Base-by-base conservation (phyloP, 2,329 filamentous ascomycete genomes). In the Leptographium wingfieldii region DNA sequence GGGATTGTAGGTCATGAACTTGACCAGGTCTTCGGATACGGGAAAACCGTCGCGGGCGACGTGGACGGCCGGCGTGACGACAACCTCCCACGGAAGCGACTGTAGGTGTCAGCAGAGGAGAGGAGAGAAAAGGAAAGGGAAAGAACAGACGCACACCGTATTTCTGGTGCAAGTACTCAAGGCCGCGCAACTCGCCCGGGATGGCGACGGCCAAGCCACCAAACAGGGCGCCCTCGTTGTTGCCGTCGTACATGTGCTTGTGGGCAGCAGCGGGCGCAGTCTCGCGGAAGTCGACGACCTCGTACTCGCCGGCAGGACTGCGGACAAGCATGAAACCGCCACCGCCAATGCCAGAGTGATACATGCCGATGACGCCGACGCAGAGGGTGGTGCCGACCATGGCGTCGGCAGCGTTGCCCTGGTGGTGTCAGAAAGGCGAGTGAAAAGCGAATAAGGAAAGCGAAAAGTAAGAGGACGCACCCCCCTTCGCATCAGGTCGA, bases 321-420 rank as follows among this genome's bases (percentile, higher is more conserved):
- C 89, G 84, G 5, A 96, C 82, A 5, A 96, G 77, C 80, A 91
- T 88, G 73, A 97, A 97, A 2, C 92, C 92, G 49, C 92, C 92
- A 7, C 92, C 92, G 25, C 89, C 92, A 61, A 96, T 87, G 19
- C 92, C 92, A 49, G 81, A 82, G 70, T 92, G 88, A 66, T 90
- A 88, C 83, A 88, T 88, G 60, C 80, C 86, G 53, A 88, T 79
- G 7, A 88, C 85, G 6, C 88, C 88, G 46, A 91, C 81, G 64
- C 88, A 92, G 57, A 92, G 80, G 9, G 84, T 83, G 0, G 87
- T 88, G 35, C 84, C 87, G 25, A 92, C 84, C 63, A 90, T 73
- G 55, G 88, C 86, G 72, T 92, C 88, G 1, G 86, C 87, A 14
- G 88, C 88, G 72, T 89, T 90, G 7, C 88, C 88, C 77, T 82